phyloP scores from a whole-genome alignment of 495 filamentous ascomycete species.

The Lophium mytilinum region DNA sequence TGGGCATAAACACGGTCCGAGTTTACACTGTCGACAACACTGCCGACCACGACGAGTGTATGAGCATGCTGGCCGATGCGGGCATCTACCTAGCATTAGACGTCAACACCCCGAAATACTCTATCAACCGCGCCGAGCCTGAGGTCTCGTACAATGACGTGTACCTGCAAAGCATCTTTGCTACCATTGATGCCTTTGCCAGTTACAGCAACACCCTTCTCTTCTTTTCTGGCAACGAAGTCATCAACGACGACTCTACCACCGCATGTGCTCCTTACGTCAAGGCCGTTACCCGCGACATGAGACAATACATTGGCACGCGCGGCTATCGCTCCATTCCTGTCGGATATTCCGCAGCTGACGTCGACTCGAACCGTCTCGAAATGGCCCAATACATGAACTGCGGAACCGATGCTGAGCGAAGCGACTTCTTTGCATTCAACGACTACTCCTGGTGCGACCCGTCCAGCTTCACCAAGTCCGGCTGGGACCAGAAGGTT shows the following conservation, averaged over 20 bases:
- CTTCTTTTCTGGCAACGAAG: constrained; percentile 97
- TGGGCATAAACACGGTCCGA: constrained; percentile 86
- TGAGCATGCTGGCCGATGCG: constrained; percentile 31
- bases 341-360: constrained; percentile 87
- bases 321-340: constrained; percentile 73
- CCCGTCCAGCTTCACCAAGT: constrained; percentile 61
- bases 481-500: constrained; percentile 90
- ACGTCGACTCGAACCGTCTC: constrained; percentile 76
- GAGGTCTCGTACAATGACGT: constrained; percentile 76
- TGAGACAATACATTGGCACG: constrained; percentile 72
- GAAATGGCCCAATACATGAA: constrained; percentile 92
- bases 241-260: constrained; percentile 77
- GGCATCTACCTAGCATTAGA: constrained; percentile 88
- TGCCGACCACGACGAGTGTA: constrained; percentile 57
- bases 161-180: constrained; percentile 89
- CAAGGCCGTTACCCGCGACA: constrained; percentile 89
- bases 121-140: constrained; percentile 73
- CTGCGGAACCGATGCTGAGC: constrained; percentile 78
- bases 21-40: constrained; percentile 93
- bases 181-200: constrained; percentile 81
- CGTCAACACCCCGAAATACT: constrained; percentile 69
- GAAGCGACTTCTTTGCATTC: constrained; percentile 93
- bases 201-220: constrained; percentile 84
- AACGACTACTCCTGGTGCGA: constrained; percentile 99
- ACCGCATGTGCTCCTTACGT: constrained; percentile 74